Evolutionary conservation across 768 basidiomycete genomes (phyloP).

Genomic region (Hygrocybe coccinea): DNA sequence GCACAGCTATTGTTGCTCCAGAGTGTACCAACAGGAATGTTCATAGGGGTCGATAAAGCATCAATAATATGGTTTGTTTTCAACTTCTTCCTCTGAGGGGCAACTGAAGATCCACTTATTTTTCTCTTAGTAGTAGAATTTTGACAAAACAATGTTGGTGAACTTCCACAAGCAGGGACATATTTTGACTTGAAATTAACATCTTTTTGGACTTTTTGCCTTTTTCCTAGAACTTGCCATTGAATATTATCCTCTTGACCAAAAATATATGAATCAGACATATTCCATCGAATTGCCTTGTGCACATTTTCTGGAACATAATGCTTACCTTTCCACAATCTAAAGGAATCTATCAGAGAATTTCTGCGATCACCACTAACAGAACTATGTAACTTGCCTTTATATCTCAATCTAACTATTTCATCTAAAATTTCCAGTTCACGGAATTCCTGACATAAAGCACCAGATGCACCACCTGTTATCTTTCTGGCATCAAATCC

Average conservation of each 20-base stretch:
- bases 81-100: not conserved
- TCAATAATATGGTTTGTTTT: not conserved
- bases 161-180: not conserved
- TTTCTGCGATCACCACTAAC: slow-evolving; percentile 19
- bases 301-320: slow-evolving; percentile 20
- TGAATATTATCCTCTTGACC: not conserved
- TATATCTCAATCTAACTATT: slow-evolving; percentile 26
- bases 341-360: slow-evolving; percentile 19
- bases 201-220: not conserved
- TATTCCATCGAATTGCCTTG: slow-evolving; percentile 15
- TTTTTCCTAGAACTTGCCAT: slow-evolving; percentile 1
- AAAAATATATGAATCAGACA: slow-evolving; percentile 13
- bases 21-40: not conserved
- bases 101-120: slow-evolving; percentile 1
- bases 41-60: not conserved
- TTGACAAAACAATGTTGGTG: not conserved
- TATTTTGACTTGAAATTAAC: not conserved
- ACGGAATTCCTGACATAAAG: slow-evolving; percentile 32
- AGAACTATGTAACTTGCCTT: slow-evolving; percentile 10
- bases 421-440: slow-evolving; percentile 34
- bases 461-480: slow-evolving; percentile 17
- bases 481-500: slow-evolving; percentile 18
- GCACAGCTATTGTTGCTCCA: slow-evolving; percentile 10
- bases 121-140: not conserved
- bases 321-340: slow-evolving; percentile 13